Base-by-base conservation (phyloP, 1,284 basidiomycete species). In the Moesziomyces sp. region DNA sequence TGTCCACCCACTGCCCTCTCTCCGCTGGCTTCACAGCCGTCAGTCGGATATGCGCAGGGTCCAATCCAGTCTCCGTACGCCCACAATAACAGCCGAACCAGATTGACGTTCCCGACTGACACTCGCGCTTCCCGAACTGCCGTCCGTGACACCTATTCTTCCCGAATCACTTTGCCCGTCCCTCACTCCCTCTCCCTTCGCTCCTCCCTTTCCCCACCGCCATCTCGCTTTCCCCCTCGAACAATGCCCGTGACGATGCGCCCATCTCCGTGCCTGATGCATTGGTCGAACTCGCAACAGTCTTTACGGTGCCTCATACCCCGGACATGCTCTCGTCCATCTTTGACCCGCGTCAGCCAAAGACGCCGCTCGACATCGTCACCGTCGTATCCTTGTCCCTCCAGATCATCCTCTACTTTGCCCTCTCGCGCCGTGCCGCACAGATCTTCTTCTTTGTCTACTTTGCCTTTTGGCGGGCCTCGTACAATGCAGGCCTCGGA, bases 221-320 rank as follows among this genome's bases (percentile, higher is more conserved):
- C 8, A 6, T 35, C 34, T 49, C 61, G 51, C 28, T 40, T 42
- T 40, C 21, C 30, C 11, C 7, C 4, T 2, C 30, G 1, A 34
- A 34, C 30, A 5, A 13, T 34, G 10, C 11, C 30, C 34, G 34
- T 28, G n/a, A 19, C 34, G 30, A 26, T 30, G 19, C 21, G n/a
- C 42, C 10, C 35, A 18, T 18, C 38, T 18, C 14, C 14, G 38
- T 14, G 14, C 18, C 16, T 16, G 13, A 14, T 18, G n/a, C 28
- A 21, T 51, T 44, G 5, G 14, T n/a, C 9, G 49, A 28, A 7
- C n/a, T 28, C 46, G 16, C 11, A 40, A 4, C 58, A 74, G 94
- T 97, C 13, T 99, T 99, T 84, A 89, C 90, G 56, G 94, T 98
- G 40, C 96, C 96, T 10, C 92, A 93, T 45, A 99, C 97, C 0